Evolutionary conservation across 2,329 filamentous ascomycete genomes (phyloP), one percentile per base, ranked within the genome.

Genomic region (Colletotrichum sp.): DNA sequence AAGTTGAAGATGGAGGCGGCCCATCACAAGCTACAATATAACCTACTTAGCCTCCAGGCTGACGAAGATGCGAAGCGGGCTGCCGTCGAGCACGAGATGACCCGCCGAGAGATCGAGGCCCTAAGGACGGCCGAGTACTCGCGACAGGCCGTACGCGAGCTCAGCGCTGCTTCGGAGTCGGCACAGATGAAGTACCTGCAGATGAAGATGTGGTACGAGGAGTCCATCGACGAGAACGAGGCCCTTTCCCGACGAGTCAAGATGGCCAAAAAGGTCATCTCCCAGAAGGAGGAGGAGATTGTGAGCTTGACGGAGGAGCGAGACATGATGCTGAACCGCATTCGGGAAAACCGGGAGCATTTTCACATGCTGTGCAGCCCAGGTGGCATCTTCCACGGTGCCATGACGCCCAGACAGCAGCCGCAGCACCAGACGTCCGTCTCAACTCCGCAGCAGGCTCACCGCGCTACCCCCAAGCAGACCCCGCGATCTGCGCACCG

Each of bases 1-100:
- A 89, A 88, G 79, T 85, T 93, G 65, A 95, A 97, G 81, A 96
- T 96, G 88, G 94, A 96, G 75, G 93, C 94, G 18, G 95, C 96
- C 36, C 96, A 98, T 83, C 94, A 97, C 87, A 98, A 97, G 85
- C 88, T 99, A 71, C 96, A 98, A 83, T 94, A 96, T 82, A 96
- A 94, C 80, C 90, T 98, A 81, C 90, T 98, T 32, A 93, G 92
- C 68, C 93, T 98, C 78, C 95, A 98, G 81, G 96, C 95, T 71
- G 93, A 94, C 65, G 95, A 98, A 79, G 94, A 96, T 34, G 92
- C 95, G 12, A 96, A 98, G 84, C 93, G 96, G 30, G 95, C 96
- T 79, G 94, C 93, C 44, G 96, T 98, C 7, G 96, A 98, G 84
- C 94, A 98, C 80, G 95, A 97, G 78, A 96, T 98, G 91, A 94